These are phyloP conservation scores for Chlorella sp. DNA, from an alignment of 139 green algal genomes.

Conservation along the genomic window DNA sequence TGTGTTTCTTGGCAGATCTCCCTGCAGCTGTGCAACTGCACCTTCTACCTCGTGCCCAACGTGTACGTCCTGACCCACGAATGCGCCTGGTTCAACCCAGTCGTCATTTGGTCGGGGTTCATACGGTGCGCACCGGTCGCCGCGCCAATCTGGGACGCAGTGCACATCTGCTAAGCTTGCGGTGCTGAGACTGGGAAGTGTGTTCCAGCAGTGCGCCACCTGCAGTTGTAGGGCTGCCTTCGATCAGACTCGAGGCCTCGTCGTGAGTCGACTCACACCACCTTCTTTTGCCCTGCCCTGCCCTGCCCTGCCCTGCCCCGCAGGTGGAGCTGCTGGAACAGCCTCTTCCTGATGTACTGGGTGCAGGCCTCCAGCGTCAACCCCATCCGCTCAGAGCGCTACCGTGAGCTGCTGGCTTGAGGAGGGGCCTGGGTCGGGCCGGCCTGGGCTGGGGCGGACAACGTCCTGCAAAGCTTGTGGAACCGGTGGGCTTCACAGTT, in stretches of 20 bases:
- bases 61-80: constrained; percentile 28
- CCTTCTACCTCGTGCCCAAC: constrained; percentile 44
- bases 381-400: neutral
- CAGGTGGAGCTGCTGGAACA: constrained; percentile 44
- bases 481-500: no score
- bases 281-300: no score
- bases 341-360: constrained; percentile 37
- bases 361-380: constrained; percentile 29
- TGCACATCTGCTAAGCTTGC: no score
- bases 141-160: no score
- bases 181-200: no score
- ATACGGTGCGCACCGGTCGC: neutral
- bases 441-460: no score
- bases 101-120: constrained; percentile 30
- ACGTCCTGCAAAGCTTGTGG: no score
- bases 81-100: constrained; percentile 20
- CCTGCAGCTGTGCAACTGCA: constrained; percentile 31
- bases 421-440: no score
- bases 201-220: no score
- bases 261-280: no score
- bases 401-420: constrained; percentile 6
- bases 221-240: no score
- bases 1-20: neutral
- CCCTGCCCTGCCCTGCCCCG: neutral
- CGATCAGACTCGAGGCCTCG: no score